These are phyloP conservation scores for Coprinellus micaceus DNA, from an alignment of 768 basidiomycete genomes.

Conservation along the genomic window DNA sequence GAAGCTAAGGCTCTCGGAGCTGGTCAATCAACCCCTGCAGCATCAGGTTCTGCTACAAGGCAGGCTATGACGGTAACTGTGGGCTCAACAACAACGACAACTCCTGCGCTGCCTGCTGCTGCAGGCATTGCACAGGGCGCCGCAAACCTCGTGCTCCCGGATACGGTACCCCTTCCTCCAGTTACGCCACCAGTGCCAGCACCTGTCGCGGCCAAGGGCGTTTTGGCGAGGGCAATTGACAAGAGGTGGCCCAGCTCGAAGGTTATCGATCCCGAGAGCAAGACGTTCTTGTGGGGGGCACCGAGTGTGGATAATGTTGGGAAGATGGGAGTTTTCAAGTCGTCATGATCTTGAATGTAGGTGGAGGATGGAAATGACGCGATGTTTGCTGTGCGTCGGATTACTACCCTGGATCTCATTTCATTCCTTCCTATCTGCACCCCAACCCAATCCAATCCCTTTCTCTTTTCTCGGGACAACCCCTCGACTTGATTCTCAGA, in stretches of 20 bases:
- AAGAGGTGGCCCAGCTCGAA: conserved; percentile 36
- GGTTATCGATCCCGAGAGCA: conserved; percentile 55
- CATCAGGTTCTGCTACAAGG: not conserved
- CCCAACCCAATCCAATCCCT: too few relatives aligned
- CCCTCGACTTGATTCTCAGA: too few relatives aligned
- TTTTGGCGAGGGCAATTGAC: conserved; percentile 42
- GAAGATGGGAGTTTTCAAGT: conserved; percentile 26
- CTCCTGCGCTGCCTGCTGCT: conserved; percentile 2
- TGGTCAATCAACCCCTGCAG: conserved; percentile 6
- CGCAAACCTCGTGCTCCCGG: conserved; percentile 2
- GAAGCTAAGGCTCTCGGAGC: conserved; percentile 56
- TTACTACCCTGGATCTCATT: too few relatives aligned
- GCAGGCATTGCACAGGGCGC: conserved; percentile 4
- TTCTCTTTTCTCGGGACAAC: too few relatives aligned
- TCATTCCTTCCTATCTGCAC: too few relatives aligned
- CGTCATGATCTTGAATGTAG: conserved; percentile 18
- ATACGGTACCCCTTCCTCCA: not conserved
- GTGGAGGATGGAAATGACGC: too few relatives aligned
- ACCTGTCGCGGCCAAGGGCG: conserved; percentile 31
- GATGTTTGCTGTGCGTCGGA: too few relatives aligned
- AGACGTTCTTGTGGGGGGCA: conserved; percentile 71
- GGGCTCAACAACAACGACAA: not conserved
- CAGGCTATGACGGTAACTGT: not conserved
- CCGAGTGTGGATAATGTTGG: conserved; percentile 61
- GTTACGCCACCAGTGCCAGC: conserved; percentile 2